These are phyloP conservation scores for Phyllosticta citrichinensis DNA, from an alignment of 2,329 filamentous ascomycete species.

Conservation along the genomic window DNA sequence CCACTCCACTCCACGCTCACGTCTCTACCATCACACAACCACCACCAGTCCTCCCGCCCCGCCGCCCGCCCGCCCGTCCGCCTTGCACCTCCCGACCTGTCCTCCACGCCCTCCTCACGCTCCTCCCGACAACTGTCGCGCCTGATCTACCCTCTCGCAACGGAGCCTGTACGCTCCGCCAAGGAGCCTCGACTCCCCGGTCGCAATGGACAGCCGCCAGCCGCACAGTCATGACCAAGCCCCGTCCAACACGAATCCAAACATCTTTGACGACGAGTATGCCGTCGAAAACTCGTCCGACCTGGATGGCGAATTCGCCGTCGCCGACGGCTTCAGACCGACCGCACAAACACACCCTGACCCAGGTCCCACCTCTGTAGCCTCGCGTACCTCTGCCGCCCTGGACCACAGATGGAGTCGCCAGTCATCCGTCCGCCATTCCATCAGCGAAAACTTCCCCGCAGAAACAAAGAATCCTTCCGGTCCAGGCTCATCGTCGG, in stretches of 20 bases:
- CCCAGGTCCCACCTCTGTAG: constrained; percentile 12
- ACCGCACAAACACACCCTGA: constrained; percentile 10
- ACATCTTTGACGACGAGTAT: constrained; percentile 41
- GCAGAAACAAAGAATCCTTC: constrained; percentile 1
- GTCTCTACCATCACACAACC: neutral
- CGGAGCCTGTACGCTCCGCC: constrained; percentile 8
- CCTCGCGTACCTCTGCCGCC: neutral
- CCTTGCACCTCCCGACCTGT: neutral
- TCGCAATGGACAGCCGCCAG: constrained; percentile 30
- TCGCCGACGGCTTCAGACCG: constrained; percentile 38
- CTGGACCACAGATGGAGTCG: constrained; percentile 13
- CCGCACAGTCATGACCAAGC: constrained; percentile 20
- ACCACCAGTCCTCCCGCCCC: neutral
- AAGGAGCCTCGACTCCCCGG: constrained; percentile 11
- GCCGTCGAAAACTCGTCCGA: constrained; percentile 31
- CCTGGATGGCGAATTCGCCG: constrained; percentile 30
- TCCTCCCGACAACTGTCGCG: constrained; percentile 2
- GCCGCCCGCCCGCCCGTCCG: neutral
- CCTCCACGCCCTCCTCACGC: neutral
- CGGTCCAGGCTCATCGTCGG: neutral
- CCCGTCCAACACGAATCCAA: constrained; percentile 23
- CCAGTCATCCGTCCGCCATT: constrained; percentile 13
- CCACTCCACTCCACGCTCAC: neutral
- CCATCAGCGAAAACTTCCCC: constrained; percentile 7
- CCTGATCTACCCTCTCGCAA: constrained; percentile 9